A percentile compares a stretch with the other conserved stretches of the same genome.
Evolutionary conservation across 2,329 filamentous ascomycete genomes (phyloP).

Genomic region (Diaporthe sp.): DNA sequence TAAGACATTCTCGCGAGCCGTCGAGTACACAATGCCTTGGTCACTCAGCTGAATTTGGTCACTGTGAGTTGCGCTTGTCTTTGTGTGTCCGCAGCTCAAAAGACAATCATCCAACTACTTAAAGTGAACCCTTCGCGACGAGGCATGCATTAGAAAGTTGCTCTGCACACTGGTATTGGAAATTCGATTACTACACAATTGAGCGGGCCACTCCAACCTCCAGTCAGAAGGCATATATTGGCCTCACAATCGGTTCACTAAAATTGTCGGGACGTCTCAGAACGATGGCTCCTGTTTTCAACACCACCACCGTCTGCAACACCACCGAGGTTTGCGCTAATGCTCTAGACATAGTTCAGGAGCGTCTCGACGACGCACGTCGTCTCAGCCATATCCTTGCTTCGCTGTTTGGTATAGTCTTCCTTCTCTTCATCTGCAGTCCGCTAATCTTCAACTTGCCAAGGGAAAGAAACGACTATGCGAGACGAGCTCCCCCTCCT

Average conservation of each 20-base stretch:
- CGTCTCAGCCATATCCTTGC: background rate
- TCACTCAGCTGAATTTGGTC: background rate
- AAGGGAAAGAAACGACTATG: background rate
- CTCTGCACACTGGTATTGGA: background rate
- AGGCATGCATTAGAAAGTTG: accelerated
- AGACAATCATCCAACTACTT: background rate
- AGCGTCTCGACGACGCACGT: background rate
- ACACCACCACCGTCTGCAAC: background rate
- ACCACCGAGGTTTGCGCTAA: background rate
- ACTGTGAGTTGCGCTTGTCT: background rate
- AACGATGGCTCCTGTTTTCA: background rate
- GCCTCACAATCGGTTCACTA: background rate
- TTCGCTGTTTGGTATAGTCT: background rate
- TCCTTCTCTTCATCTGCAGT: background rate
- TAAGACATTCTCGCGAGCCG: background rate
- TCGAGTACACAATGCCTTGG: background rate
- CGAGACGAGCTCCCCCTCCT: background rate
- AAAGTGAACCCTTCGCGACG: background rate
- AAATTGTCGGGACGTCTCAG: background rate
- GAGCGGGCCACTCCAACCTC: background rate
- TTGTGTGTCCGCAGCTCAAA: background rate
- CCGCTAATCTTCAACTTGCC: background rate
- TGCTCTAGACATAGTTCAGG: background rate
- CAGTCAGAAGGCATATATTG: background rate
- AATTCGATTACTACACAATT: background rate